Percentiles rank a stretch among this genome's conserved stretches.
phyloP scores from a whole-genome alignment of 805 yeast species.

The Kuraishia floccosa region DNA sequence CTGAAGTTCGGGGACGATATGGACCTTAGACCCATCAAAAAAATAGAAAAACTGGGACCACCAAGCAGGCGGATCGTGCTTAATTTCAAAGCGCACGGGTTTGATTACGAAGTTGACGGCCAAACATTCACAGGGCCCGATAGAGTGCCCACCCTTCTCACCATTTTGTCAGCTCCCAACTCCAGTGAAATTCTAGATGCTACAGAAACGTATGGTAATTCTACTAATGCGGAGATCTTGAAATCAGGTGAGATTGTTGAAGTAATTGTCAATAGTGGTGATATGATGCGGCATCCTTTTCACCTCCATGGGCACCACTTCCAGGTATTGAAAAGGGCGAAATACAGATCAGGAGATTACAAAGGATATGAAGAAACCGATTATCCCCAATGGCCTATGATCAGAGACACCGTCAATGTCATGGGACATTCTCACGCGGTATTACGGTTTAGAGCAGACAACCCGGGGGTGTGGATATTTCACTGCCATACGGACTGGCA shows the following conservation, averaged over 20 bases:
- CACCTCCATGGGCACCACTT: constrained; percentile 90
- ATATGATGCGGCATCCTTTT: constrained; percentile 94
- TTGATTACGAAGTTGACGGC: constrained; percentile 94
- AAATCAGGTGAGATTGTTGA: constrained; percentile 61
- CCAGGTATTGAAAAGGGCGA: constrained; percentile 72
- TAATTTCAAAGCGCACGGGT: too few relatives aligned
- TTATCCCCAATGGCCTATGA: constrained; percentile 68
- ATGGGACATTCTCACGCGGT: constrained; percentile 80
- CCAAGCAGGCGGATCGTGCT: too few relatives aligned
- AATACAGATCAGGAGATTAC: constrained; percentile 45
- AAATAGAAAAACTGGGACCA: too few relatives aligned
- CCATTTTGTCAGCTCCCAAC: constrained; percentile 68
- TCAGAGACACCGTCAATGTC: constrained; percentile 73
- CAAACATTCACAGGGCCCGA: constrained; percentile 70
- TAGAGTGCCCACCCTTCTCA: constrained; percentile 73
- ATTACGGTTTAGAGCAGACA: constrained; percentile 79
- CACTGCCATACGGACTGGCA: too few relatives aligned
- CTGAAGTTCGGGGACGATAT: constrained; percentile 60
- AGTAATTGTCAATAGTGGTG: constrained; percentile 72
- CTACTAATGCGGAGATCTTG: constrained; percentile 66
- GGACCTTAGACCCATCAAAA: constrained; percentile 58
- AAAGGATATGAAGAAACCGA: constrained; percentile 38
- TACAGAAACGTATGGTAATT: constrained; percentile 57
- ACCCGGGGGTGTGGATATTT: constrained; percentile 92
- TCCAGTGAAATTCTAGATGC: constrained; percentile 45